Evolutionary conservation across 495 filamentous ascomycete species (phyloP).

Genomic region (Tuber microsphaerosporum): DNA sequence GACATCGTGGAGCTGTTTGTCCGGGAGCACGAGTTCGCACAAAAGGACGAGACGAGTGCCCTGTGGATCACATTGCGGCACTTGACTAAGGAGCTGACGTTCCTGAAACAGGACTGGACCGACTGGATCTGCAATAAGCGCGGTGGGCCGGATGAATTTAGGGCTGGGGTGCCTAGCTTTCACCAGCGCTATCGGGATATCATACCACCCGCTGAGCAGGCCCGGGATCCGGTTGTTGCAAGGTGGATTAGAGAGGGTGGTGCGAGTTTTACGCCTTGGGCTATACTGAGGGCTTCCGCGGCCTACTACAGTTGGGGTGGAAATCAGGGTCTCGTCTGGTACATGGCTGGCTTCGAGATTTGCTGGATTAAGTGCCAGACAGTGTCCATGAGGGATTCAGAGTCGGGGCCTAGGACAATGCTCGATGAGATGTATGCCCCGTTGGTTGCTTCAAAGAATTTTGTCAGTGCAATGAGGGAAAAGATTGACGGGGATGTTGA

Average conservation of each 20-base stretch:
- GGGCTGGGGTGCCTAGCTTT: conserved; percentile 34
- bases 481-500: not conserved
- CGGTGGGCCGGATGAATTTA: conserved; percentile 13
- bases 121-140: conserved; percentile 17
- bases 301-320: conserved; percentile 49
- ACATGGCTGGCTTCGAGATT: conserved; percentile 58
- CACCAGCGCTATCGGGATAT: conserved; percentile 48
- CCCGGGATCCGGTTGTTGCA: conserved; percentile 44
- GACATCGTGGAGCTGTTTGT: conserved; percentile 49
- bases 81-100: conserved; percentile 31
- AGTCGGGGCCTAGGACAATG: conserved; percentile 18
- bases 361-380: conserved; percentile 55
- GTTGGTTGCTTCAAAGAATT: conserved; percentile 7
- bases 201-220: conserved; percentile 36
- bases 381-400: conserved; percentile 3
- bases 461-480: not conserved
- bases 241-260: conserved; percentile 46
- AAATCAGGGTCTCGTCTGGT: conserved; percentile 50
- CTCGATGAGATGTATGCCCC: conserved; percentile 27
- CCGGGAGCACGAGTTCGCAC: conserved; percentile 35
- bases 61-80: conserved; percentile 32
- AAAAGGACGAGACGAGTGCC: conserved; percentile 37
- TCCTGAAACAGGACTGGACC: conserved; percentile 19
- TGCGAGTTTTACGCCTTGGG: conserved; percentile 49
- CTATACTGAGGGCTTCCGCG: conserved; percentile 57